Conservation (phyloP, 2,329 filamentous ascomycete genomes). For the Microdochium paspali region DNA sequence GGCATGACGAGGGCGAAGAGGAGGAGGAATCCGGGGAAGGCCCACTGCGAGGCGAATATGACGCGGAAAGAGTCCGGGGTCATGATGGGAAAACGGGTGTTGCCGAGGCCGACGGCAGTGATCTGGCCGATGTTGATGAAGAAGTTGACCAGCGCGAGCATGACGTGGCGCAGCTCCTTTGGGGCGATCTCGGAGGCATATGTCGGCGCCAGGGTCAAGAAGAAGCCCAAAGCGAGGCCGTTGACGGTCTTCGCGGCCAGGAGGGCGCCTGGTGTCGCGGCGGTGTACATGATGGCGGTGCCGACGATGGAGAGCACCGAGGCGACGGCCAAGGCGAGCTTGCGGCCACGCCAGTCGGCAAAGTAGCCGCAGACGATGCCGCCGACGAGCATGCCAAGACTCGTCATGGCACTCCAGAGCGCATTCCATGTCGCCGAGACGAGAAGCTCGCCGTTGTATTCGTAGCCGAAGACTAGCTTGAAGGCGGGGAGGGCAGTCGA, state of each 20-base stretch:
- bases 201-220: slow-evolving; percentile 9
- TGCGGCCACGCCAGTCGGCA: slow-evolving; percentile 10
- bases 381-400: slow-evolving; percentile 11
- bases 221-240: slow-evolving; percentile 9
- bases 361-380: slow-evolving; percentile 7
- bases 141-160: slow-evolving; percentile 3
- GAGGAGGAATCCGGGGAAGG: slow-evolving; percentile 4
- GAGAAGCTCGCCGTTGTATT: slow-evolving; percentile 1
- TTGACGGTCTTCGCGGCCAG: slow-evolving; percentile 12
- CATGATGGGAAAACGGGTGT: slow-evolving; percentile 9
- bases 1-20: slow-evolving; percentile 22
- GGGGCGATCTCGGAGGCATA: slow-evolving; percentile 8
- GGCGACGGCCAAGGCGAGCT: slow-evolving; percentile 5
- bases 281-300: slow-evolving; percentile 9
- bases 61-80: slow-evolving; percentile 7
- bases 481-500: background rate
- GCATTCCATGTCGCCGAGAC: slow-evolving; percentile 14
- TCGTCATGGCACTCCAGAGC: slow-evolving; percentile 11
- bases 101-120: slow-evolving; percentile 5
- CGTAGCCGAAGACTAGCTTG: background rate
- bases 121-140: background rate
- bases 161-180: slow-evolving; percentile 7
- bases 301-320: slow-evolving; percentile 5
- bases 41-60: slow-evolving; percentile 5
- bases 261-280: slow-evolving; percentile 6